phyloP scores from a whole-genome alignment of 2,329 filamentous ascomycete species.

The Colletotrichum neosansevieriae region DNA sequence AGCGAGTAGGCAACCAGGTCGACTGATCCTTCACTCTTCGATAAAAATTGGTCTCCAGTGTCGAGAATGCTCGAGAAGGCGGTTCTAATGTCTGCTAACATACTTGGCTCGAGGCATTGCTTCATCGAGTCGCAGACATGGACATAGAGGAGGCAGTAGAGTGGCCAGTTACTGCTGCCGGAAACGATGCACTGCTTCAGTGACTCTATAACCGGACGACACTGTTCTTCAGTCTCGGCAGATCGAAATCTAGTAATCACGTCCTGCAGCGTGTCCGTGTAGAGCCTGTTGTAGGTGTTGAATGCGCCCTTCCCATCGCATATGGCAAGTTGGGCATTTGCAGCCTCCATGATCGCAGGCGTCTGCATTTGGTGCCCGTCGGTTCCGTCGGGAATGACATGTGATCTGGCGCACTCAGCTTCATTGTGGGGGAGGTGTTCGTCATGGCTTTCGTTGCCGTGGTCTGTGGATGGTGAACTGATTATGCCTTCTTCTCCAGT shows the following conservation, averaged over 20 bases:
- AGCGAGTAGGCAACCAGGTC: slow-evolving; percentile 1
- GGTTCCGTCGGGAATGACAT: neutral
- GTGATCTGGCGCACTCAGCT: neutral
- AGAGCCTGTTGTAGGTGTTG: neutral
- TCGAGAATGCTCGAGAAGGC: neutral
- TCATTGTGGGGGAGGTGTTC: neutral
- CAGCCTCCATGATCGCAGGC: neutral
- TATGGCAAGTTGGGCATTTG: neutral
- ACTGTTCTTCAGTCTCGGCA: slow-evolving; percentile 13
- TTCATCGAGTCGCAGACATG: neutral
- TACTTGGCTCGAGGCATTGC: neutral
- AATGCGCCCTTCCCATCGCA: neutral
- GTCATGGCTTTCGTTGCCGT: neutral
- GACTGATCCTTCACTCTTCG: neutral
- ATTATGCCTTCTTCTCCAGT: neutral
- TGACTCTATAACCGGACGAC: neutral
- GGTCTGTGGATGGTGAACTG: neutral
- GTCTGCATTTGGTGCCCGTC: neutral
- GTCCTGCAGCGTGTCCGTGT: neutral
- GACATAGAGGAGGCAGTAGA: neutral
- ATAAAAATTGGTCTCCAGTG: neutral
- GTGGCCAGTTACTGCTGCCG: too few relatives aligned
- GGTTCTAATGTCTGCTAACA: neutral
- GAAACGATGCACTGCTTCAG: neutral
- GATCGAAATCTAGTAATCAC: slow-evolving; percentile 6